Percentiles rank a stretch among this genome's conserved stretches.
Conservation (phyloP, 192 early-diverging fungal species). For the Coemansia sp. region DNA sequence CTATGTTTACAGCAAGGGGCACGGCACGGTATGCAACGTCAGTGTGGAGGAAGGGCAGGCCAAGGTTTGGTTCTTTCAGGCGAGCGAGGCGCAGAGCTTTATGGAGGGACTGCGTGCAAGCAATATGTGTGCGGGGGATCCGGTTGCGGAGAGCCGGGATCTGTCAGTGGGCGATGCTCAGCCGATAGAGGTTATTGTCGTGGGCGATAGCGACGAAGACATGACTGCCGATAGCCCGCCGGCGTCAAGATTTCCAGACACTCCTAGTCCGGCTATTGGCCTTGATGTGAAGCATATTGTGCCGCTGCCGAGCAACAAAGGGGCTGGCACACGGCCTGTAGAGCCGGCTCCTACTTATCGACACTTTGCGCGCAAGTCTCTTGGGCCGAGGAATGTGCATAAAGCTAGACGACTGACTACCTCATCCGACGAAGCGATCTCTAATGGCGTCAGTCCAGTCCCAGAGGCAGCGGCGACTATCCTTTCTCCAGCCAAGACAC, state of each 20-base stretch:
- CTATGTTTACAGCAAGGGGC: slow-evolving; percentile 15
- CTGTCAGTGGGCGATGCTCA: not conserved
- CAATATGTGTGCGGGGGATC: slow-evolving; percentile 8
- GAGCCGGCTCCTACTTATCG: not conserved
- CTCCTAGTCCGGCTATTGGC: not conserved
- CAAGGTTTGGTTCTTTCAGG: slow-evolving; percentile 22
- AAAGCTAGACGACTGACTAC: not conserved
- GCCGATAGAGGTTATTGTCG: slow-evolving; percentile 15
- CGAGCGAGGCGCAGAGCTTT: slow-evolving; percentile 3
- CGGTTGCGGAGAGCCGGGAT: not conserved
- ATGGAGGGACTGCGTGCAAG: not conserved
- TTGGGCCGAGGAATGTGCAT: not conserved
- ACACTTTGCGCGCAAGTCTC: not conserved
- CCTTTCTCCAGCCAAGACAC: not conserved
- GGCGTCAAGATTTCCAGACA: not conserved
- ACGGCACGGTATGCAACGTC: slow-evolving; percentile 28
- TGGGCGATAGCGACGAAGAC: not conserved
- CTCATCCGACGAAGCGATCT: not conserved
- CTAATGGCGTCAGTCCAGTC: not conserved
- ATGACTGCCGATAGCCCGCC: not conserved
- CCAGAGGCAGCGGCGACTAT: not conserved
- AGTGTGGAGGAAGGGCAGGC: not conserved
- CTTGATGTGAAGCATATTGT: not conserved
- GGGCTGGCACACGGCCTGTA: not conserved
- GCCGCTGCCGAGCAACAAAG: not conserved